phyloP scores from a whole-genome alignment of 1,139 yeast genomes.

The Debaryomyces nepalensis region DNA sequence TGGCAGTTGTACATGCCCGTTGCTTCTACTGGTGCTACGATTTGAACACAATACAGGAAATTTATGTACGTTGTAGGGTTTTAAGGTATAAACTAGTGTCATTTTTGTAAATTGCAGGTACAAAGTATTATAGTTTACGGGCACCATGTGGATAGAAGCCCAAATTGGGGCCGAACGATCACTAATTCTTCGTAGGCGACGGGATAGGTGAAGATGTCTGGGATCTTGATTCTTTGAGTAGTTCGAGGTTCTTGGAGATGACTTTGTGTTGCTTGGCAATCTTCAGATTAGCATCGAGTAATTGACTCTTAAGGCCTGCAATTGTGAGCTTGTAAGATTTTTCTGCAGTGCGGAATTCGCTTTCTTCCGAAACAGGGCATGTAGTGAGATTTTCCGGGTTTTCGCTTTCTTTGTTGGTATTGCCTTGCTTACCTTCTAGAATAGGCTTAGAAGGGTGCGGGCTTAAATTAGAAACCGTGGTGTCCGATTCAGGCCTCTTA shows the following conservation, averaged over 20 bases:
- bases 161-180: background rate
- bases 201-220: constrained; percentile 9
- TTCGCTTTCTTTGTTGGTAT: background rate
- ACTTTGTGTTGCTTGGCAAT: constrained; percentile 12
- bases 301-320: constrained; percentile 2
- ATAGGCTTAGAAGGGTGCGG: background rate
- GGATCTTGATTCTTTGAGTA: constrained; percentile 9
- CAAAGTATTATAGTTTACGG: background rate
- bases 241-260: constrained; percentile 11
- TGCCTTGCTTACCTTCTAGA: background rate
- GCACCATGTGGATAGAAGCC: background rate
- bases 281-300: constrained; percentile 9
- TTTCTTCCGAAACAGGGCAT: constrained; percentile 1
- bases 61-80: background rate
- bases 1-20: no score
- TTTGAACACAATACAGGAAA: background rate
- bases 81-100: constrained; percentile 2
- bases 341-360: background rate
- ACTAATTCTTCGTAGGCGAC: constrained; percentile 9
- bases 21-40: no score
- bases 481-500: background rate
- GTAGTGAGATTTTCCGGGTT: background rate
- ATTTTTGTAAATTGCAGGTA: constrained; percentile 1
- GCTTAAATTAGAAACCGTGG: background rate
- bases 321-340: background rate